phyloP scores from a whole-genome alignment of 2,329 filamentous ascomycete genomes.

The Stachybotrys elegans region DNA sequence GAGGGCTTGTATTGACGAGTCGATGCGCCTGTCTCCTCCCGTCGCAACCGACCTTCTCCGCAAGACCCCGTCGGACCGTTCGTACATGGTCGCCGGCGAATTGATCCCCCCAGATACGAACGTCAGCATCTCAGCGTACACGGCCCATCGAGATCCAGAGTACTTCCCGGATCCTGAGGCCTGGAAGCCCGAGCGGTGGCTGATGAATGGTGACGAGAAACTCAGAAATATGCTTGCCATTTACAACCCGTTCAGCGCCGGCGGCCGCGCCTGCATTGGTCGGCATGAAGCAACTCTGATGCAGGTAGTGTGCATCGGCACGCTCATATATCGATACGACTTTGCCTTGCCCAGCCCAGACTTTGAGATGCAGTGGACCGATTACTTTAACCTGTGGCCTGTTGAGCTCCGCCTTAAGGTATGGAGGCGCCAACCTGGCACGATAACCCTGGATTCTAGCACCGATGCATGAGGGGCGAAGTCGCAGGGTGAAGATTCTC shows the following conservation, averaged over 20 bases:
- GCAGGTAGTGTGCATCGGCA: conserved; percentile 37
- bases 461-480: too few relatives aligned
- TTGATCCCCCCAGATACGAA: conserved; percentile 30
- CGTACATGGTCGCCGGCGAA: conserved; percentile 22
- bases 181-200: conserved; percentile 22
- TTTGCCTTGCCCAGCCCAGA: conserved; percentile 21
- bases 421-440: background rate
- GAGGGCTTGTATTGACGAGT: conserved; percentile 46
- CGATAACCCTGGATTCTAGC: too few relatives aligned
- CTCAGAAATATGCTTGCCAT: conserved; percentile 29
- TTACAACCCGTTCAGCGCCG: conserved; percentile 36
- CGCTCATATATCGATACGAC: conserved; percentile 36
- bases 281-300: conserved; percentile 36
- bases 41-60: conserved; percentile 21
- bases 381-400: background rate
- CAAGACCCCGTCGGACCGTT: conserved; percentile 22
- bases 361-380: conserved; percentile 13
- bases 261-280: conserved; percentile 36
- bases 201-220: conserved; percentile 13
- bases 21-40: conserved; percentile 26
- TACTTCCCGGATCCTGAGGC: conserved; percentile 18
- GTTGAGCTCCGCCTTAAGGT: conserved; percentile 1
- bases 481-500: too few relatives aligned
- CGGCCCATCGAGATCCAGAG: conserved; percentile 15
- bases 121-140: conserved; percentile 19